Conservation (phyloP, 2,329 filamentous ascomycete species). For the Scedosporium minutisporum region DNA sequence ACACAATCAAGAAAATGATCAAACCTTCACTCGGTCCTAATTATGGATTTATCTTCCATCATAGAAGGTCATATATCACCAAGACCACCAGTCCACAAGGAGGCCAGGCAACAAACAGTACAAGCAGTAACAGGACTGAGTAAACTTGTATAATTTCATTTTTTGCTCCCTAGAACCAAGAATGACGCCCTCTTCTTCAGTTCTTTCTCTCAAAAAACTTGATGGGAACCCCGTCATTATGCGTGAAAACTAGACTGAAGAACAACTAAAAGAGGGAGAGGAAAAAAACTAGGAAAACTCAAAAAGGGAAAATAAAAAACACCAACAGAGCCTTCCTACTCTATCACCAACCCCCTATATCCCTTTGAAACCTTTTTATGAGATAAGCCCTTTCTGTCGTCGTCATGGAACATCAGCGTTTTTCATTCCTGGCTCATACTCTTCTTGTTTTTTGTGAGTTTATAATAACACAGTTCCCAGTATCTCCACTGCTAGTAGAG, state of each 20-base stretch:
- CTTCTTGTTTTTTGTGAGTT: neutral
- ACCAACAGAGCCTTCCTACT: neutral
- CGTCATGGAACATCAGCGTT: neutral
- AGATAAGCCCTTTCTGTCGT: neutral
- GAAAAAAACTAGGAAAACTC: slow-evolving; percentile 2
- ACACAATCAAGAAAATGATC: neutral
- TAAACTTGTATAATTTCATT: no score
- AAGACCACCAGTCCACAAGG: no score
- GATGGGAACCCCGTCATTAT: slow-evolving; percentile 3
- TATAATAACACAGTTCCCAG: neutral
- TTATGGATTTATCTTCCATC: no score
- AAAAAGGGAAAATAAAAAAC: neutral
- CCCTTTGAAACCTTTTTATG: neutral
- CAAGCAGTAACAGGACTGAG: no score
- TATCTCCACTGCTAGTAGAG: neutral
- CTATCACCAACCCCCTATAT: neutral
- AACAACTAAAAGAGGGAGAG: neutral
- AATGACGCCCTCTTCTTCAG: neutral
- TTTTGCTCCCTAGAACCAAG: no score
- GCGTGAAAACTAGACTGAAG: slow-evolving; percentile 2
- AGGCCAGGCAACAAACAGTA: no score
- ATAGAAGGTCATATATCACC: no score
- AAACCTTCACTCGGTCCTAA: neutral
- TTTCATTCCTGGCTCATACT: neutral
- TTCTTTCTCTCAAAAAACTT: neutral